Percentiles rank a stretch among this genome's conserved stretches.
Evolutionary conservation across 352 stramenopile genomes (phyloP).

Genomic region (Globisporangium yorkense): DNA sequence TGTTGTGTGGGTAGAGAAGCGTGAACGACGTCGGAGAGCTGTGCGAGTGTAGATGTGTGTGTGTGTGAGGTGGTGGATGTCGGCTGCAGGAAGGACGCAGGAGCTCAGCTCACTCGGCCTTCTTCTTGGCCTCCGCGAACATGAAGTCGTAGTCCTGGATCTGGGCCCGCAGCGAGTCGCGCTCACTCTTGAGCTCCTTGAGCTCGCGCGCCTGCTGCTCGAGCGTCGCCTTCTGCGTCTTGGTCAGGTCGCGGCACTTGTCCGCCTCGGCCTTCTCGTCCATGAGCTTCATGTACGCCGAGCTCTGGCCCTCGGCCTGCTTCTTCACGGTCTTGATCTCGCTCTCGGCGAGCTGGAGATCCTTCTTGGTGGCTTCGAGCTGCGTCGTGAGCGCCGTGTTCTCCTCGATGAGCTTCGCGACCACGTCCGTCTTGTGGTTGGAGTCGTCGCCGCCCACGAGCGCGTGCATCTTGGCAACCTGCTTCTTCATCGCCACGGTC

Average conservation of each 20-base stretch:
- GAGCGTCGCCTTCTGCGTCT: constrained; percentile 40
- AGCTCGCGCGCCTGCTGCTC: constrained; percentile 39
- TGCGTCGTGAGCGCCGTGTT: constrained; percentile 45
- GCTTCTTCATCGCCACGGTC: constrained; percentile 58
- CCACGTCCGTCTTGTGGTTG: constrained; percentile 31
- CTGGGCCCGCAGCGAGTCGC: constrained; percentile 69
- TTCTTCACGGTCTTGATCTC: constrained; percentile 63
- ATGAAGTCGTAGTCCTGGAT: constrained; percentile 89
- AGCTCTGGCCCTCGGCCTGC: constrained; percentile 68
- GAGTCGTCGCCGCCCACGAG: constrained; percentile 24
- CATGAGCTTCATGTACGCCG: constrained; percentile 78
- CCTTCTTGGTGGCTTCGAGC: constrained; percentile 25
- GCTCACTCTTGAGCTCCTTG: constrained; percentile 42
- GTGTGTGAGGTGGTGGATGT: not conserved
- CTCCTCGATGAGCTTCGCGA: constrained; percentile 57
- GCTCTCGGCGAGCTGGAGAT: constrained; percentile 39
- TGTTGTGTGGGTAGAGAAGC: not conserved
- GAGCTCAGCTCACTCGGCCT: constrained; percentile 36
- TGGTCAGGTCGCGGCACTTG: constrained; percentile 36
- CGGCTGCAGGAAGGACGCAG: not conserved
- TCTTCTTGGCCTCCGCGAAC: constrained; percentile 86
- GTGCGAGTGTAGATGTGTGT: not conserved
- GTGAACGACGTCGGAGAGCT: not conserved
- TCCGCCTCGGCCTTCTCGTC: constrained; percentile 64
- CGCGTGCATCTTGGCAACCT: constrained; percentile 61